Conservation (phyloP, 106 monocot genomes). For the Dendrobium nobile region DNA sequence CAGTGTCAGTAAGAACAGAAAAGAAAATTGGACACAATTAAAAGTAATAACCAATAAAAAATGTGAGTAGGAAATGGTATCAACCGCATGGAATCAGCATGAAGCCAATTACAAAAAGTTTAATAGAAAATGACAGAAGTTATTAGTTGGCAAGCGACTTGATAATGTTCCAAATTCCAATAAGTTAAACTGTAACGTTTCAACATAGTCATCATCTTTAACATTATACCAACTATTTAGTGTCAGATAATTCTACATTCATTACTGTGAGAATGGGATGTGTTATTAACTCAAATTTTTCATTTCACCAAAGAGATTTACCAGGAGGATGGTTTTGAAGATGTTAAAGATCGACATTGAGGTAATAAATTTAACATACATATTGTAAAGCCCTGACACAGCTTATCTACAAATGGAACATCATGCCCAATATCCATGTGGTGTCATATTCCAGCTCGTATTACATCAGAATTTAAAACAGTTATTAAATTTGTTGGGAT, state of each 20-base stretch:
- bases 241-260: not conserved
- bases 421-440: not conserved
- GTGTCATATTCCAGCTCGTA: not conserved
- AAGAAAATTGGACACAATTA: not conserved
- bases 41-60: not conserved
- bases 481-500: not conserved
- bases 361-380: not conserved
- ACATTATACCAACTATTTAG: not conserved
- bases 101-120: not conserved
- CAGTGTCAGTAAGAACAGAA: not conserved
- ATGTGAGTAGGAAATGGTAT: not conserved
- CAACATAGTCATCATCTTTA: not conserved
- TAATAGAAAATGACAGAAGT: not conserved
- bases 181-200: not conserved
- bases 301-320: not conserved
- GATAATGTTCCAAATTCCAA: not conserved
- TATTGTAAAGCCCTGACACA: not conserved
- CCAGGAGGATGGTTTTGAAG: not conserved
- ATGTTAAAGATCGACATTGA: not conserved
- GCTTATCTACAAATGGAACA: not conserved
- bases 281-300: not conserved
- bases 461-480: not conserved
- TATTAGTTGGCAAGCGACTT: not conserved
- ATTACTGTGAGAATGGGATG: not conserved
- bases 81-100: not conserved